Evolutionary conservation across 176 grass and related monocot species (phyloP).

Genomic region (Musa beccarii): DNA sequence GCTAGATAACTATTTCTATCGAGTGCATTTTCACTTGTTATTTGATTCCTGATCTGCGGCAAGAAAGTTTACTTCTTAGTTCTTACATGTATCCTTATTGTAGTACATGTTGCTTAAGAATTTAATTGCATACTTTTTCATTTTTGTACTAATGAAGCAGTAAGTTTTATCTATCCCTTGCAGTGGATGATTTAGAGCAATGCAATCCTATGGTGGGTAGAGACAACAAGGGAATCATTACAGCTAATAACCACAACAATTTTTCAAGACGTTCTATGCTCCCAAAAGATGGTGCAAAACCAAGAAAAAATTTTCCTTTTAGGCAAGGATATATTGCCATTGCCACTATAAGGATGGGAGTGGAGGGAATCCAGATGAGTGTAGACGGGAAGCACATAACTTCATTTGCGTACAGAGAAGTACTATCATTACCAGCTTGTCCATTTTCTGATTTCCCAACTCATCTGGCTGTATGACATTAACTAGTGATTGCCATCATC

Average conservation of each 20-base stretch:
- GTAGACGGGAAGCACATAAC: conserved; percentile 95
- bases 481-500: background rate
- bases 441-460: too few relatives aligned
- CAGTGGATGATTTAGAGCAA: conserved; percentile 85
- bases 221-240: conserved; percentile 29
- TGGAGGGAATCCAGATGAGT: conserved; percentile 83
- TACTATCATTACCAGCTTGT: background rate
- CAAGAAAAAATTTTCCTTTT: conserved; percentile 73
- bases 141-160: background rate
- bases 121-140: background rate
- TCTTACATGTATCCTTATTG: background rate
- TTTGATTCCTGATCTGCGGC: background rate
- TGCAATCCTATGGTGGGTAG: conserved; percentile 66
- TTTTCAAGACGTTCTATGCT: conserved; percentile 28
- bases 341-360: conserved; percentile 74
- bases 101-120: background rate
- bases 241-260: conserved; percentile 35
- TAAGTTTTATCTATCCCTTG: conserved; percentile 25
- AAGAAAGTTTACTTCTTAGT: too few relatives aligned
- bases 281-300: conserved; percentile 33
- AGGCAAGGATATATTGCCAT: conserved; percentile 86
- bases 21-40: background rate
- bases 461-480: background rate
- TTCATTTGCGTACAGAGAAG: conserved; percentile 90
- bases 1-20: too few relatives aligned